Evolutionary conservation across 139 green algal species (phyloP).

Genomic region (Trebouxia sp.): DNA sequence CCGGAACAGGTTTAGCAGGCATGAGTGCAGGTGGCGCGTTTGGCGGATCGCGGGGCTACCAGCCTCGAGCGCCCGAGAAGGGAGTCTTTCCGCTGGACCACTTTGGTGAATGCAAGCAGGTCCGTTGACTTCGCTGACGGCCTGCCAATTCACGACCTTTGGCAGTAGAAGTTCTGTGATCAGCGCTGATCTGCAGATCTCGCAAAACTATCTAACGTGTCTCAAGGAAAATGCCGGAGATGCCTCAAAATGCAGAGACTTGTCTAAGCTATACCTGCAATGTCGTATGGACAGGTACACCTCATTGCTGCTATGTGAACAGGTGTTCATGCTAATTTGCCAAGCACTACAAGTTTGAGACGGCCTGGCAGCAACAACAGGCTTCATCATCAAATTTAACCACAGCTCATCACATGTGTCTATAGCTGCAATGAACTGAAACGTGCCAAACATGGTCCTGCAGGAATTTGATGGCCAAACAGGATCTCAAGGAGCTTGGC

Average conservation of each 20-base stretch:
- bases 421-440: neutral
- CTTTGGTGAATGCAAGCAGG: constrained; percentile 91
- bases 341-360: no score
- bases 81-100: constrained; percentile 97
- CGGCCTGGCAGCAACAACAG: neutral
- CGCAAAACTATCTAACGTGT: constrained; percentile 81
- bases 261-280: constrained; percentile 82
- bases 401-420: neutral
- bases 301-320: no score
- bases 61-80: constrained; percentile 88
- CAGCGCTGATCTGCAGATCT: constrained; percentile 56
- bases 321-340: no score
- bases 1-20: neutral
- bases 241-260: constrained; percentile 63
- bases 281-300: constrained; percentile 87
- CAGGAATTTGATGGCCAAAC: constrained; percentile 82
- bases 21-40: constrained; percentile 45
- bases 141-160: no score
- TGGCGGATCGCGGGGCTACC: constrained; percentile 63
- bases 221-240: constrained; percentile 66
- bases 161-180: neutral
- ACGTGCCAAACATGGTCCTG: neutral
- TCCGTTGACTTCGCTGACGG: constrained; percentile 29
- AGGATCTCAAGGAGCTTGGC: constrained; percentile 76
- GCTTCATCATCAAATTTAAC: neutral